A percentile compares a stretch with the other conserved stretches of the same genome.
Evolutionary conservation across 306 rosid species (phyloP).

Genomic region (Herpetospermum pedunculosum): DNA sequence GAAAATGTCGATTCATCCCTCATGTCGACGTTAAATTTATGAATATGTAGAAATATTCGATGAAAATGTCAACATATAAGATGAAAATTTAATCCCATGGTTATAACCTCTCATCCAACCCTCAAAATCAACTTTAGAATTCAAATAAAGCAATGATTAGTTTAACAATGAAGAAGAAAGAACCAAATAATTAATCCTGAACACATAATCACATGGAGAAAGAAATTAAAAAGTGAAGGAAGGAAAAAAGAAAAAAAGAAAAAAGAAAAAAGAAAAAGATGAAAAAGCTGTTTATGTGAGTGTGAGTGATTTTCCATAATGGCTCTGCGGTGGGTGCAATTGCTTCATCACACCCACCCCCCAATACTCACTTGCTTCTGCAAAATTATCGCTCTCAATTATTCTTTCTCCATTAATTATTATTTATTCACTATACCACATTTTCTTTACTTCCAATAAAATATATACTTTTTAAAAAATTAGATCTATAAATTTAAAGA

Average conservation of each 20-base stretch:
- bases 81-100: too few species aligned
- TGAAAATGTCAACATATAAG: too few species aligned
- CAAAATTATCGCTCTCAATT: neutral
- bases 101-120: too few species aligned
- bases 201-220: neutral
- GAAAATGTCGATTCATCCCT: too few species aligned
- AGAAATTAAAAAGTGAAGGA: neutral
- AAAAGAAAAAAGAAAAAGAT: neutral
- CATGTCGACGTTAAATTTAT: too few species aligned
- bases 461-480: too few species aligned
- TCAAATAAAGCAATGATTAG: neutral
- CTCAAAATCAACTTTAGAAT: too few species aligned
- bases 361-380: neutral
- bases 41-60: too few species aligned
- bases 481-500: too few species aligned
- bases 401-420: neutral
- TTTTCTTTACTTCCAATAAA: neutral
- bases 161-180: neutral
- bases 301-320: neutral
- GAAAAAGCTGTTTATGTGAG: neutral
- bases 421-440: neutral
- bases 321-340: slow-evolving; percentile 2
- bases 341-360: slow-evolving; percentile 9
- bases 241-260: neutral
- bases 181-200: neutral